A percentile compares a stretch with the other conserved stretches of the same genome.
Conservation (phyloP, 495 filamentous ascomycete genomes). For the Ramalina intermedia region DNA sequence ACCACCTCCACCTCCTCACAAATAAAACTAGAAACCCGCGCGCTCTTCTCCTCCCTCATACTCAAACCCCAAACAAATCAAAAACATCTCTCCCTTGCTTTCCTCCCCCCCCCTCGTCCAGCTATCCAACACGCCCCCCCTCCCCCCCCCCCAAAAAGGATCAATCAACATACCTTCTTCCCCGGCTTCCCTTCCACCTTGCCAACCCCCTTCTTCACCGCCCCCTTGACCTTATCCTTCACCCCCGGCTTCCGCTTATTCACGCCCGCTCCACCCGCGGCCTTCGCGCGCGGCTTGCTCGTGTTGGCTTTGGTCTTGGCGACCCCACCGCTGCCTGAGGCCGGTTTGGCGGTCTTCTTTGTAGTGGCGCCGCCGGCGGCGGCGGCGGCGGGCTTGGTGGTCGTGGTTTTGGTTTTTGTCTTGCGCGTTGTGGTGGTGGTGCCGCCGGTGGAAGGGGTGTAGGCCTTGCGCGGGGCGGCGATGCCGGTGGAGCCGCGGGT, state of each 20-base stretch:
- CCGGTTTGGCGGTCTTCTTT: conserved; percentile 5
- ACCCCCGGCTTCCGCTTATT: conserved; percentile 7
- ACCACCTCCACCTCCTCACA: too few species aligned
- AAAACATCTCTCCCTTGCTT: too few species aligned
- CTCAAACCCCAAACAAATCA: too few species aligned
- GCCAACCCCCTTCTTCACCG: conserved; percentile 11
- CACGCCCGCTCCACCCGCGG: conserved; percentile 6
- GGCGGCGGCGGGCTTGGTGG: conserved; percentile 1
- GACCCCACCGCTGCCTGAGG: background rate
- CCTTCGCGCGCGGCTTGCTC: conserved; percentile 14
- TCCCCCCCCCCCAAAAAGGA: background rate
- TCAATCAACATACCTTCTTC: conserved; percentile 12
- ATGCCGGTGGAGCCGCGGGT: conserved; percentile 10
- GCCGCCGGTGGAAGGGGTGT: conserved; percentile 4
- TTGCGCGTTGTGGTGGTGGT: background rate
- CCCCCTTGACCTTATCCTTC: conserved; percentile 15
- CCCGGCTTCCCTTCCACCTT: conserved; percentile 14
- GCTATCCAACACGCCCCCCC: background rate
- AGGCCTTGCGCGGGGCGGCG: conserved; percentile 6
- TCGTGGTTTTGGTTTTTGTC: conserved; percentile 10
- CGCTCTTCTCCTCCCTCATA: too few species aligned
- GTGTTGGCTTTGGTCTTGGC: conserved; percentile 13
- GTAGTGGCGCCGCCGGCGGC: background rate
- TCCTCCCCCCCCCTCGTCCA: too few species aligned
- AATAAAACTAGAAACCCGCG: too few species aligned